A percentile compares a stretch with the other conserved stretches of the same genome.
Evolutionary conservation across 2,329 filamentous ascomycete genomes (phyloP).

Genomic region (Colletotrichum paranaense): DNA sequence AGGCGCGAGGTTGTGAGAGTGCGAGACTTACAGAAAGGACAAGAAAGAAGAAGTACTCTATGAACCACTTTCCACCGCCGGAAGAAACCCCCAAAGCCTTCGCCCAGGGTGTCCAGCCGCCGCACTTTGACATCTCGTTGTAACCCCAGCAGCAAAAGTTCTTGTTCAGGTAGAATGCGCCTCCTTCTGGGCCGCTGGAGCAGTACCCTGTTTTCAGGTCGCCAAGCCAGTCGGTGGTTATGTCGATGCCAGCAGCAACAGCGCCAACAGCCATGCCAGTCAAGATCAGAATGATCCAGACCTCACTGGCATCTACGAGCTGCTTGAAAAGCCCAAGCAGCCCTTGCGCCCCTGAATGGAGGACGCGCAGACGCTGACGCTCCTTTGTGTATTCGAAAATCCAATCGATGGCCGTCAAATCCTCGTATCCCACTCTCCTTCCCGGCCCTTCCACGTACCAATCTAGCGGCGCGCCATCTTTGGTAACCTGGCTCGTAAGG

Average conservation of each 20-base stretch:
- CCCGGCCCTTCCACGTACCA: slow-evolving; percentile 94
- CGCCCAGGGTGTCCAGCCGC: slow-evolving; percentile 90
- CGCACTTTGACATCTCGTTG: slow-evolving; percentile 83
- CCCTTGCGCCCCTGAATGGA: slow-evolving; percentile 77
- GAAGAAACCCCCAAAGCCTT: slow-evolving; percentile 75
- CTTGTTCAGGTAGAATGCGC: slow-evolving; percentile 90
- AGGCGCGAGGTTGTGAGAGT: neutral
- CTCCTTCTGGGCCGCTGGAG: slow-evolving; percentile 78
- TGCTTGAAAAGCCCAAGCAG: slow-evolving; percentile 78
- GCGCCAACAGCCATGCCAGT: slow-evolving; percentile 87
- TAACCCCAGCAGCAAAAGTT: slow-evolving; percentile 95
- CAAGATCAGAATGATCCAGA: slow-evolving; percentile 89
- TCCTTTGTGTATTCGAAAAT: slow-evolving; percentile 99
- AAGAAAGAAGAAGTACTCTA: slow-evolving; percentile 90
- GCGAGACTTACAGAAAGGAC: slow-evolving; percentile 76
- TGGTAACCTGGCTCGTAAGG: slow-evolving; percentile 39
- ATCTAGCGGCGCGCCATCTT: slow-evolving; percentile 69
- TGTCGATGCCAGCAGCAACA: slow-evolving; percentile 89
- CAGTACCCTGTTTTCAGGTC: slow-evolving; percentile 94
- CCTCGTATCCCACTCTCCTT: slow-evolving; percentile 91
- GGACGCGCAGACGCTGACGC: slow-evolving; percentile 83
- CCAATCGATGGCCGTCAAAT: slow-evolving; percentile 98
- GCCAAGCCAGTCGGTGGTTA: slow-evolving; percentile 91
- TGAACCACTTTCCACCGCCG: slow-evolving; percentile 77
- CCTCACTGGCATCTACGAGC: slow-evolving; percentile 85